Conservation (phyloP, 768 basidiomycete genomes). For the Gloeostereum incarnatum region DNA sequence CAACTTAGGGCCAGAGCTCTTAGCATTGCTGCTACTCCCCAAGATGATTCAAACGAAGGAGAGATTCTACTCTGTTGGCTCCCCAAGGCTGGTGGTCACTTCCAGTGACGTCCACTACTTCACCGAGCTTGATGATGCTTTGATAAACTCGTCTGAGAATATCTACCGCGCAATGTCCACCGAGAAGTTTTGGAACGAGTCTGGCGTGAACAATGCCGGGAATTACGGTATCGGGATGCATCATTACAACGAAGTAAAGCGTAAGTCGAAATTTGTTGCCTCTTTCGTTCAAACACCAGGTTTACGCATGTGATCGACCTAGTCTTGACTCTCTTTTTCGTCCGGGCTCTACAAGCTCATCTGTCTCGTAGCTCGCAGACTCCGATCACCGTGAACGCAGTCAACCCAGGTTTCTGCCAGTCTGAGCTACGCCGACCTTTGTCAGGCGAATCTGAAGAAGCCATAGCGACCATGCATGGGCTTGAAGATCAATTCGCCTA, state of each 20-base stretch:
- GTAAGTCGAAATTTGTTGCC: background rate
- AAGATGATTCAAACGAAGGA: background rate
- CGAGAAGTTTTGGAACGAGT: background rate
- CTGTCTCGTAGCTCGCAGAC: conserved; percentile 4
- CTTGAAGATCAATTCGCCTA: no score
- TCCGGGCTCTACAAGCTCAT: conserved; percentile 6
- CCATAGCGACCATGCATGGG: no score
- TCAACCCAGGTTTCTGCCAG: background rate
- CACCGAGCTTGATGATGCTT: background rate
- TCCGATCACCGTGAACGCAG: background rate
- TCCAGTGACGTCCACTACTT: background rate
- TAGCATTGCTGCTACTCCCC: background rate
- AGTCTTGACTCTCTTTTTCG: conserved; percentile 1
- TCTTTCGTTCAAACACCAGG: background rate
- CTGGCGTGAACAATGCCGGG: background rate
- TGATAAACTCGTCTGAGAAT: background rate
- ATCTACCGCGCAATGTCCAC: background rate
- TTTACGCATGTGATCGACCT: background rate
- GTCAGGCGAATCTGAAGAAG: no score
- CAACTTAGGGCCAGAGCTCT: background rate
- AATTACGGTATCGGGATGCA: background rate
- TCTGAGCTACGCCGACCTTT: conserved; percentile 9
- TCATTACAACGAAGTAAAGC: background rate
- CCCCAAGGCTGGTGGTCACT: background rate
- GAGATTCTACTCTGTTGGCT: background rate